Conservation (phyloP, 371 early-diverging fungal genomes). For the Mortierella sp. region DNA sequence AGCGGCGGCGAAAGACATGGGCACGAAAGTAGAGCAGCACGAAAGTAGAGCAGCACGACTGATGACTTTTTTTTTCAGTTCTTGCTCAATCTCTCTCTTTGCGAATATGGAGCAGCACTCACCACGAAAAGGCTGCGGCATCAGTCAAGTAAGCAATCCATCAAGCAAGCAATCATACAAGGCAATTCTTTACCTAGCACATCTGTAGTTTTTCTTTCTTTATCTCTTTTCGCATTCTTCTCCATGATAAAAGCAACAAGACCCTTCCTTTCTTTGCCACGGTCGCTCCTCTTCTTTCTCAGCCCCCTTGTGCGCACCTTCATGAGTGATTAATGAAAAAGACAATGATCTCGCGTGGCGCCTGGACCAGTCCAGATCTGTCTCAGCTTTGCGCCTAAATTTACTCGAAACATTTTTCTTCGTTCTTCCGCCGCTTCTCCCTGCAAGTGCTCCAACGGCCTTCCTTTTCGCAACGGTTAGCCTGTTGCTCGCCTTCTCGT, state of each 20-base stretch:
- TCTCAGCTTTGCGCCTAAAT: not conserved
- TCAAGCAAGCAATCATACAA: not conserved
- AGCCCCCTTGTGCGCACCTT: not conserved
- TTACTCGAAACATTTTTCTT: slow-evolving; percentile 9
- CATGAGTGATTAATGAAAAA: not conserved
- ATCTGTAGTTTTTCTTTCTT: not conserved
- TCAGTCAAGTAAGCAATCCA: not conserved
- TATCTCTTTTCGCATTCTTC: not conserved
- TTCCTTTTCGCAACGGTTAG: no score
- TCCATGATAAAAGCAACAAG: not conserved
- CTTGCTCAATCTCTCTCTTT: not conserved
- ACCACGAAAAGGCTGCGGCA: not conserved
- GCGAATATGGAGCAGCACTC: not conserved
- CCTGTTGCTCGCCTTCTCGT: not conserved
- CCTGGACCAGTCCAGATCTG: slow-evolving; percentile 3
- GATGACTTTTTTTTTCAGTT: not conserved
- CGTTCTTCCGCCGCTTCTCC: not conserved
- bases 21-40: slow-evolving; percentile 35
- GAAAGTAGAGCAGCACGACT: slow-evolving; percentile 27
- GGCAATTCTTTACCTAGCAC: not conserved
- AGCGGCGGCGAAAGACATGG: slow-evolving; percentile 53
- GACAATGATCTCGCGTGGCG: not conserved
- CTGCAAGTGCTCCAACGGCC: no score
- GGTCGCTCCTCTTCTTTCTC: not conserved
- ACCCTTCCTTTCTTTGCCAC: not conserved